phyloP scores from a whole-genome alignment of 208 protist species.

The Trypanosoma rangeli region DNA sequence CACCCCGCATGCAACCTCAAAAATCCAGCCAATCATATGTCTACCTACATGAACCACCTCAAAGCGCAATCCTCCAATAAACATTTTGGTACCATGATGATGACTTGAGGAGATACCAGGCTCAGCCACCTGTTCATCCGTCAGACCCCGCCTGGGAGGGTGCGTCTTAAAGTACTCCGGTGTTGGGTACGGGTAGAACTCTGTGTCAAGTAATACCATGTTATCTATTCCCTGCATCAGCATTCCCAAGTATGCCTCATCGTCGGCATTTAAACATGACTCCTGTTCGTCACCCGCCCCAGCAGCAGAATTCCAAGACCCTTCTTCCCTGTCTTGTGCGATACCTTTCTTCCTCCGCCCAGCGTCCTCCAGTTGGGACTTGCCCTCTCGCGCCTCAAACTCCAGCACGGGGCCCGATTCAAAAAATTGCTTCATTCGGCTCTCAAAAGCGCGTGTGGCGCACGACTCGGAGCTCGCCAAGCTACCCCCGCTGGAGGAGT shows the following conservation, averaged over 20 bases:
- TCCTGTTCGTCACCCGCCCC: slow-evolving; percentile 4
- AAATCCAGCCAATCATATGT: slow-evolving; percentile 71
- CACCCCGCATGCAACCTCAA: slow-evolving; percentile 61
- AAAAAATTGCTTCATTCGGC: slow-evolving; percentile 24
- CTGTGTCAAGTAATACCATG: not conserved
- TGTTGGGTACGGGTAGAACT: slow-evolving; percentile 61
- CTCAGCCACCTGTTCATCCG: slow-evolving; percentile 14
- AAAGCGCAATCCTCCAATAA: slow-evolving; percentile 81
- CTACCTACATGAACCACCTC: slow-evolving; percentile 81
- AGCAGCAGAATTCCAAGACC: not conserved
- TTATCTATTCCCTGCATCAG: slow-evolving; percentile 21
- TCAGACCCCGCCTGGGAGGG: slow-evolving; percentile 6
- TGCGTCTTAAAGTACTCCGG: slow-evolving; percentile 46
- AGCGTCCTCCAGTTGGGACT: not conserved
- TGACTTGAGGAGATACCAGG: slow-evolving; percentile 6
- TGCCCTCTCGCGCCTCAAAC: not conserved
- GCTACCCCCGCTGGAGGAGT: slow-evolving; percentile 25
- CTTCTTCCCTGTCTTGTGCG: not conserved
- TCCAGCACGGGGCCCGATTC: slow-evolving; percentile 9
- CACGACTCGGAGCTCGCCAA: slow-evolving; percentile 31
- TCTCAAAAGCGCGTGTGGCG: slow-evolving; percentile 31
- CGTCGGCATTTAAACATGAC: slow-evolving; percentile 14
- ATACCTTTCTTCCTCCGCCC: not conserved
- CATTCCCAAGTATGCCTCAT: slow-evolving; percentile 14
- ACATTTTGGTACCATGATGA: slow-evolving; percentile 69